Evolutionary conservation across 2,329 filamentous ascomycete genomes (phyloP), one percentile per base, ranked within the genome.

Genomic region (Fusarium sp.): DNA sequence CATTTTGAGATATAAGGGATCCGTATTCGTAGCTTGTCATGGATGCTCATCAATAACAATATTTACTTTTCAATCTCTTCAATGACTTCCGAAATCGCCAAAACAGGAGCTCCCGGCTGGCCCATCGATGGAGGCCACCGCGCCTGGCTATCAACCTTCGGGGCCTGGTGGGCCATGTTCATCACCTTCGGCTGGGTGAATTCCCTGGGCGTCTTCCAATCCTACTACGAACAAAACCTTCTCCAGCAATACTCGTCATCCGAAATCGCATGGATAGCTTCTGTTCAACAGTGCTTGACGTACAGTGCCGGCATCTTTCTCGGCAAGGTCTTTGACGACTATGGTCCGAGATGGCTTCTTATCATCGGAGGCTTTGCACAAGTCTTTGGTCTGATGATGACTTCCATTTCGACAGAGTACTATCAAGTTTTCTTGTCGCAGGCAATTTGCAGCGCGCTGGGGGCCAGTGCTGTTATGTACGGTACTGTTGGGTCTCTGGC

Each of bases 351-450:
- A 14, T 30, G 25, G 37, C 39, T 53, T 43, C 34, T 53, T 7
- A 21, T 53, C 19, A 3, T 28, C 3, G 51, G 51, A 6, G 28
- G 37, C 4, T 10, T 44, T 9, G 28, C 41, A 12, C 39, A 54
- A 5, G 51, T 54, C 14, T 54, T 54, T 44, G 51, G 39, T n/a
- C 28, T 54, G 7, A 54, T 54, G 41, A 54, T 45, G 39, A 42
- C 41, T 8, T 54, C 41, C 2, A 14, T 45, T 7, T 42, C 51
- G 18, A 34, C 41, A 10, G 41, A 28, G 41, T 54, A 45, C 10
- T 54, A 54, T 6, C 16, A 54, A 21, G 28, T 45, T 12, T 30
- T 54, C 28, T 13, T 45, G 21, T 54, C 41, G 12, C 51, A 54
- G 6, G 51, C 26, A 3, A 42, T 54, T 11, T 54, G 39, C 6